These are phyloP conservation scores for Wallacemonas sp. DNA, from an alignment of 208 protist species.

Conservation along the genomic window DNA sequence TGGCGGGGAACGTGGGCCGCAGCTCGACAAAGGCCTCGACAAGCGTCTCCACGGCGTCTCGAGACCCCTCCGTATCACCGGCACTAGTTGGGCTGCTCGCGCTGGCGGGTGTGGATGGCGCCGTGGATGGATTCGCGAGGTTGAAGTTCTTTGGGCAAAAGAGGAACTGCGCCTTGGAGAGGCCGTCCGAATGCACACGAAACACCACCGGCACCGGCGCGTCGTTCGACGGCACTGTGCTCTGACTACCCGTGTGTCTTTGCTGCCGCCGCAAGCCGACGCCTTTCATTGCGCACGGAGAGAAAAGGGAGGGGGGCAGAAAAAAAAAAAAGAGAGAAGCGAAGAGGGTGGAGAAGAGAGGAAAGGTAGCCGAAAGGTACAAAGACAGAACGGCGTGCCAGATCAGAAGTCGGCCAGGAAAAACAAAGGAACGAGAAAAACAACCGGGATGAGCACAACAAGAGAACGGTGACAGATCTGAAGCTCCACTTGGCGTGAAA, in stretches of 20 bases:
- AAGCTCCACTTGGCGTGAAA: too few relatives aligned
- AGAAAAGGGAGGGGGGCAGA: background rate
- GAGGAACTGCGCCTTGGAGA: slow-evolving; percentile 70
- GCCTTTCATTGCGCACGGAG: slow-evolving; percentile 17
- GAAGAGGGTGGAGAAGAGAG: background rate
- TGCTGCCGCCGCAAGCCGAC: slow-evolving; percentile 45
- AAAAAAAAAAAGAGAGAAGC: slow-evolving; percentile 22
- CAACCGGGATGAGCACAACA: background rate
- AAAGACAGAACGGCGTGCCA: too few relatives aligned
- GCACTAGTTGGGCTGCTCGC: background rate
- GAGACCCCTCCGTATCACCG: background rate
- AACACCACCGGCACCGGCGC: slow-evolving; percentile 77
- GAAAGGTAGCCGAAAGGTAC: background rate
- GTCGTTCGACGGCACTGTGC: slow-evolving; percentile 34
- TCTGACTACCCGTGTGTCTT: slow-evolving; percentile 35
- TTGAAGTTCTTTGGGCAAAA: slow-evolving; percentile 81
- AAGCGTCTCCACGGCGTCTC: slow-evolving; percentile 21
- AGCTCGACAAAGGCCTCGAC: slow-evolving; percentile 62
- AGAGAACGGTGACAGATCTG: too few relatives aligned
- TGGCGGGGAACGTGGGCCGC: slow-evolving; percentile 20
- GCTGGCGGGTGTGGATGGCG: background rate
- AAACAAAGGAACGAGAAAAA: slow-evolving; percentile 17
- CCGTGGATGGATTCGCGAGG: slow-evolving; percentile 26
- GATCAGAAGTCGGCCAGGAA: too few relatives aligned
- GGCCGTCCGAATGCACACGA: slow-evolving; percentile 57